These are phyloP conservation scores for Lagerstroemia speciosa DNA, from an alignment of 345 rosid genomes.

Conservation along the genomic window DNA sequence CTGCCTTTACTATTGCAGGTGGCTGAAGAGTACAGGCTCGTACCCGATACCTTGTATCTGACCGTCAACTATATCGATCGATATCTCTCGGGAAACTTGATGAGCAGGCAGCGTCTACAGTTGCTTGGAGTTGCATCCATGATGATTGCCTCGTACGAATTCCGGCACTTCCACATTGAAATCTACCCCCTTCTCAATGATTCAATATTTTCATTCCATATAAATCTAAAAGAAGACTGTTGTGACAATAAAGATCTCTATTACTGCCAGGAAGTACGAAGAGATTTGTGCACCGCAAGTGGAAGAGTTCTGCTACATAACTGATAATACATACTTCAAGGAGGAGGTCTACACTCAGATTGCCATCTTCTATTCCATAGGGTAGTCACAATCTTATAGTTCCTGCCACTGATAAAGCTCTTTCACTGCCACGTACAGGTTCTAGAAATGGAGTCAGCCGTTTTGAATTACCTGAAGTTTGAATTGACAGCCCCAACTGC, in stretches of 20 bases:
- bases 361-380: not conserved
- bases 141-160: slow-evolving; percentile 88
- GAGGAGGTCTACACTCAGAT: slow-evolving; percentile 44
- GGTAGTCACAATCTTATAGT: not conserved
- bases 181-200: not conserved
- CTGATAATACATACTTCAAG: slow-evolving; percentile 85
- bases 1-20: no score
- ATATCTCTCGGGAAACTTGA: slow-evolving; percentile 78
- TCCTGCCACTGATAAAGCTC: slow-evolving; percentile 2
- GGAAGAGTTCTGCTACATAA: slow-evolving; percentile 87
- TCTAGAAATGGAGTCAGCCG: slow-evolving; percentile 83
- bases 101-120: slow-evolving; percentile 75
- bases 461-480: slow-evolving; percentile 78
- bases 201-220: not conserved
- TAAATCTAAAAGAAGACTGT: not conserved
- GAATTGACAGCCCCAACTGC: slow-evolving; percentile 88
- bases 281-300: slow-evolving; percentile 90
- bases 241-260: not conserved
- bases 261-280: slow-evolving; percentile 65
- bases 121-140: slow-evolving; percentile 87
- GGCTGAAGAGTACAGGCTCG: slow-evolving; percentile 92
- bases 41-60: slow-evolving; percentile 74
- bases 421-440: slow-evolving; percentile 27
- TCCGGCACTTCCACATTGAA: not conserved
- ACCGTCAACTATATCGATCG: slow-evolving; percentile 83